phyloP scores from a whole-genome alignment of 306 rosid genomes.

The Gynostemma pentaphyllum region DNA sequence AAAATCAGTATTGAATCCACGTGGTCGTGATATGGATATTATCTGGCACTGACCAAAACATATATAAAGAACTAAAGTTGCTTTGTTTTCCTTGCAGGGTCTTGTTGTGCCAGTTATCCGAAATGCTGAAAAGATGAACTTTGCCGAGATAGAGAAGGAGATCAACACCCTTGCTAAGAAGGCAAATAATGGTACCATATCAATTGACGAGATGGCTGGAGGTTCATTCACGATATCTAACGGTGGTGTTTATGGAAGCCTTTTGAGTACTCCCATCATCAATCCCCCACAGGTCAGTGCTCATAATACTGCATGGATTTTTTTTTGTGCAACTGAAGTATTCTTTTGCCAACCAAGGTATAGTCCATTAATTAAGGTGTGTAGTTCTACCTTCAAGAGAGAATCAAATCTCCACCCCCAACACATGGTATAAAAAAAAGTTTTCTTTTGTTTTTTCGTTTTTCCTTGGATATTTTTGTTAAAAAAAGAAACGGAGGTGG shows the following conservation, averaged over 20 bases:
- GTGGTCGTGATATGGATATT: not conserved
- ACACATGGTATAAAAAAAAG: too few relatives aligned
- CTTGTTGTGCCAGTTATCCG: conserved; percentile 79
- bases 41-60: not conserved
- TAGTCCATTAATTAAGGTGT: too few relatives aligned
- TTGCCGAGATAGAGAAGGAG: conserved; percentile 74
- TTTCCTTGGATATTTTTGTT: not conserved
- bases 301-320: too few relatives aligned
- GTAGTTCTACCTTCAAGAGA: too few relatives aligned
- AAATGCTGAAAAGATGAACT: conserved; percentile 55
- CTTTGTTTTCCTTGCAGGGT: conserved; percentile 37
- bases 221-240: conserved; percentile 78
- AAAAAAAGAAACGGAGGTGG: not conserved
- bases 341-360: too few relatives aligned
- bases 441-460: too few relatives aligned
- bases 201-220: conserved; percentile 88
- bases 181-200: conserved; percentile 61
- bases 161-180: conserved; percentile 65
- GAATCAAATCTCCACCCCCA: too few relatives aligned
- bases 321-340: too few relatives aligned
- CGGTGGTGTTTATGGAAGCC: conserved; percentile 84
- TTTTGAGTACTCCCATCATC: conserved; percentile 75
- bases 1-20: not conserved
- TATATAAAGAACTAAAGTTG: not conserved
- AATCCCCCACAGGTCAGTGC: conserved; percentile 73